Percentiles rank a stretch among this genome's conserved stretches.
Conservation (phyloP, 2,329 filamentous ascomycete species). For the Dendryphion nanum region DNA sequence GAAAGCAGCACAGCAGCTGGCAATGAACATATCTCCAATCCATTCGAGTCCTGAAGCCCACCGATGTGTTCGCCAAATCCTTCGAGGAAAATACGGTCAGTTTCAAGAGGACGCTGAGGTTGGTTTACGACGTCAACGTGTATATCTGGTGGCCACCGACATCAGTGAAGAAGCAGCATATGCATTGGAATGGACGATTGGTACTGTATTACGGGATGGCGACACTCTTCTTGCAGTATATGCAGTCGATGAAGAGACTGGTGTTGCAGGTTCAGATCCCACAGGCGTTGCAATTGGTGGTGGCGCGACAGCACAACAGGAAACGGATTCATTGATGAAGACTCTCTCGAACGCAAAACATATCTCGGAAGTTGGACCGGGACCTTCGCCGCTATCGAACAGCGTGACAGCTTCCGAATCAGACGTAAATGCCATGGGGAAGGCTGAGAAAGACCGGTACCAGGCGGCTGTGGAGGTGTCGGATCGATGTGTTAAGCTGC, state of each 20-base stretch:
- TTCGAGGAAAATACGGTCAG: conserved; percentile 79
- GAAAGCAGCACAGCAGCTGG: conserved; percentile 80
- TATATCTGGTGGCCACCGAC: conserved; percentile 95
- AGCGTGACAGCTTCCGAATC: conserved; percentile 34
- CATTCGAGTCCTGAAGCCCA: conserved; percentile 73
- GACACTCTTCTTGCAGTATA: conserved; percentile 93
- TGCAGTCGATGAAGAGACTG: conserved; percentile 81
- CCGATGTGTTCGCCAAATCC: conserved; percentile 83
- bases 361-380: conserved; percentile 28
- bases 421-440: conserved; percentile 42
- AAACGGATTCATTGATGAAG: conserved; percentile 71
- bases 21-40: conserved; percentile 76
- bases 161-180: conserved; percentile 92
- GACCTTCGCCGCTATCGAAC: conserved; percentile 32
- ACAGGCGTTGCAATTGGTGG: conserved; percentile 63
- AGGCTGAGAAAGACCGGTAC: conserved; percentile 73
- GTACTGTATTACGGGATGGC: conserved; percentile 88
- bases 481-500: conserved; percentile 75
- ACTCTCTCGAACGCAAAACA: conserved; percentile 53
- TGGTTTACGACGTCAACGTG: conserved; percentile 74
- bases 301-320: conserved; percentile 71
- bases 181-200: conserved; percentile 95
- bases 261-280: conserved; percentile 49
- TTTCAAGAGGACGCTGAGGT: conserved; percentile 77
- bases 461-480: conserved; percentile 82